These are phyloP conservation scores for Dendrobium huoshanense DNA, from an alignment of 106 monocot genomes.

Conservation along the genomic window DNA sequence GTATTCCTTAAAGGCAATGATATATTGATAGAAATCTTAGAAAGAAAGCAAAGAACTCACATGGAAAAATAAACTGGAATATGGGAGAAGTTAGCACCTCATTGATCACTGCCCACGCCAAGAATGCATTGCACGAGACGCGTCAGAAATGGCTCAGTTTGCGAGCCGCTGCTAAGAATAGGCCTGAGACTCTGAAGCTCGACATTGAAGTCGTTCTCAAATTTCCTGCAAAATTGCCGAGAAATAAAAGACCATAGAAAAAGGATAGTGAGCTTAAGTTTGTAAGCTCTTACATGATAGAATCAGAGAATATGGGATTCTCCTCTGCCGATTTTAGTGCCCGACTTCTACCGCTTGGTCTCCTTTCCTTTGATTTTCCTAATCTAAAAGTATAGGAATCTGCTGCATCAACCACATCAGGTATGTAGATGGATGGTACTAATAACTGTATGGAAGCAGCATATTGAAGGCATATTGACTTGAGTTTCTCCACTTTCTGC, in stretches of 20 bases:
- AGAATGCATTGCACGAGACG: conserved; percentile 93
- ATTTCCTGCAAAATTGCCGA: conserved; percentile 38
- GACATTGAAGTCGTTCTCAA: conserved; percentile 66
- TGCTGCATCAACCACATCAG: conserved; percentile 21
- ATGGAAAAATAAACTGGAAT: background rate
- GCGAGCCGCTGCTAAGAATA: conserved; percentile 65
- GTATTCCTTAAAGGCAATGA: no score
- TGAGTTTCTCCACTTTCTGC: conserved; percentile 97
- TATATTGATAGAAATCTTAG: background rate
- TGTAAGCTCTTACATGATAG: conserved; percentile 46
- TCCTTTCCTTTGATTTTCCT: conserved; percentile 29
- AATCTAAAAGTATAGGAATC: conserved; percentile 11
- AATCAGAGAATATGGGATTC: conserved; percentile 39
- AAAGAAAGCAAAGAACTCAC: background rate
- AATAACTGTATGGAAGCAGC: conserved; percentile 71
- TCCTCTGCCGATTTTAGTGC: conserved; percentile 32
- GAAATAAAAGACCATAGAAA: background rate
- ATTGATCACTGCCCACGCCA: conserved; percentile 45
- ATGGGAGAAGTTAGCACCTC: background rate
- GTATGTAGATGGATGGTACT: conserved; percentile 55
- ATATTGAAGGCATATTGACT: conserved; percentile 85
- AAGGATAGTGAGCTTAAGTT: background rate
- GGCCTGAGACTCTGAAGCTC: conserved; percentile 80
- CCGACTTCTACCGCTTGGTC: conserved; percentile 13
- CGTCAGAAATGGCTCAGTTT: conserved; percentile 81